phyloP scores from a whole-genome alignment of 2,329 filamentous ascomycete genomes.

The Ophiostoma sp. region DNA sequence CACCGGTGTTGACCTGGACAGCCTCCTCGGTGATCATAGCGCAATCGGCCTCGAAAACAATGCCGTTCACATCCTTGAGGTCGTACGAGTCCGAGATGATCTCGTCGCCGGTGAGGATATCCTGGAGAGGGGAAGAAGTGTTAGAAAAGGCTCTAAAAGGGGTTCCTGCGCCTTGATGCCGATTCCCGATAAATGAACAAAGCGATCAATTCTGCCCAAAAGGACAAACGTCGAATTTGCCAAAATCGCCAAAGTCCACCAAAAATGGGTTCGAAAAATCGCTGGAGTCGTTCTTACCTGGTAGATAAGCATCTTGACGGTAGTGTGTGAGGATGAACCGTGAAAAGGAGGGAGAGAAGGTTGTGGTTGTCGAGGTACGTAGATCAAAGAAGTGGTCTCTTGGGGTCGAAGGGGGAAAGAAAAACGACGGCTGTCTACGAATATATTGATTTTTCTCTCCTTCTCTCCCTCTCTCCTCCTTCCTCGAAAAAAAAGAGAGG shows the following conservation, averaged over 20 bases:
- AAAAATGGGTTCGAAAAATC: neutral
- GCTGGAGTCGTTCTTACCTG: conserved; percentile 51
- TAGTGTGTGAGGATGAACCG: conserved; percentile 32
- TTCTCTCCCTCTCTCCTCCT: neutral
- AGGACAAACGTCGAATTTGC: neutral
- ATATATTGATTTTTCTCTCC: conserved; percentile 19
- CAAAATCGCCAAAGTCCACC: neutral
- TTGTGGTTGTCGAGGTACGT: neutral
- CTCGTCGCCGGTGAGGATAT: conserved; percentile 87
- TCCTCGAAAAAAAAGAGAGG: conserved; percentile 26
- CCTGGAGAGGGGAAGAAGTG: conserved; percentile 55
- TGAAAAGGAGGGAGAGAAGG: neutral
- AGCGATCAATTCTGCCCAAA: neutral
- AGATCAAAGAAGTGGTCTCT: neutral
- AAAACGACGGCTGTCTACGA: conserved; percentile 12
- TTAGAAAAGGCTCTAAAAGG: neutral
- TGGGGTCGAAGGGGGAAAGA: conserved; percentile 26
- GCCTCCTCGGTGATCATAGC: conserved; percentile 79
- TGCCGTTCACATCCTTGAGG: conserved; percentile 74
- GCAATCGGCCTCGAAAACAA: conserved; percentile 90
- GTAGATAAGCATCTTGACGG: conserved; percentile 72
- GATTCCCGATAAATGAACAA: neutral
- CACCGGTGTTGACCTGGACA: conserved; percentile 78
- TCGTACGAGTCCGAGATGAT: conserved; percentile 94
- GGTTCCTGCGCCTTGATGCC: neutral